These are phyloP conservation scores for Beauveria brongniartii DNA, from an alignment of 2,329 filamentous ascomycete species.

Conservation along the genomic window DNA sequence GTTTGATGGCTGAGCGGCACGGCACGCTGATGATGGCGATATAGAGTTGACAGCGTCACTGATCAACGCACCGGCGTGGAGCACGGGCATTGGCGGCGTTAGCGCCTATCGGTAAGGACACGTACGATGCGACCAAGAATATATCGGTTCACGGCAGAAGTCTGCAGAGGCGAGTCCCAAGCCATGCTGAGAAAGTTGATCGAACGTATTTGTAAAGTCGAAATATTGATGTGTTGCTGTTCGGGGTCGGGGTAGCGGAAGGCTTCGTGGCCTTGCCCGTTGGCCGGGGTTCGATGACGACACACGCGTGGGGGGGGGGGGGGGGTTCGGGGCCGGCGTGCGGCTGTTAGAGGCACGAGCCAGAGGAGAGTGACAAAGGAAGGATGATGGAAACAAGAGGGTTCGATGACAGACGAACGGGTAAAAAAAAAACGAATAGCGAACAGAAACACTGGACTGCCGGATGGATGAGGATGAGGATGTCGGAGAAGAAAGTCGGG, in stretches of 20 bases:
- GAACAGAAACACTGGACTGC: not conserved
- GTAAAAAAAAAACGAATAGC: not conserved
- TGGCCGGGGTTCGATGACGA: not conserved
- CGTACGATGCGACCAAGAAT: conserved; percentile 67
- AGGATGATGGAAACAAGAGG: not conserved
- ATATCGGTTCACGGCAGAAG: conserved; percentile 44
- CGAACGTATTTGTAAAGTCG: not conserved
- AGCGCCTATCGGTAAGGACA: conserved; percentile 18
- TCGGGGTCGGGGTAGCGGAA: not conserved
- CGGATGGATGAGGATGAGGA: not conserved
- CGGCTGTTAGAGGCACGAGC: not conserved
- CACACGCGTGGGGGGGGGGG: not conserved
- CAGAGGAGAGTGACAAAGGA: not conserved
- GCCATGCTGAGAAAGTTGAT: not conserved
- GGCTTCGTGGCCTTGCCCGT: not conserved
- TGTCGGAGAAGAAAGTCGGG: not conserved
- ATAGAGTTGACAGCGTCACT: not conserved
- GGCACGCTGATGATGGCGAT: not conserved
- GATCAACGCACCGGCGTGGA: conserved; percentile 4
- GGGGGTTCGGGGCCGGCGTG: not conserved
- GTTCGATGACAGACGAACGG: not conserved
- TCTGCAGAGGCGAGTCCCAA: conserved; percentile 4
- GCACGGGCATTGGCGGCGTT: conserved; percentile 1
- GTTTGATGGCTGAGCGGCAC: conserved; percentile 10
- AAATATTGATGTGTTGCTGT: not conserved